Evolutionary conservation across 75 land plant genomes (phyloP).

Genomic region (Isoetes taiwanensis): DNA sequence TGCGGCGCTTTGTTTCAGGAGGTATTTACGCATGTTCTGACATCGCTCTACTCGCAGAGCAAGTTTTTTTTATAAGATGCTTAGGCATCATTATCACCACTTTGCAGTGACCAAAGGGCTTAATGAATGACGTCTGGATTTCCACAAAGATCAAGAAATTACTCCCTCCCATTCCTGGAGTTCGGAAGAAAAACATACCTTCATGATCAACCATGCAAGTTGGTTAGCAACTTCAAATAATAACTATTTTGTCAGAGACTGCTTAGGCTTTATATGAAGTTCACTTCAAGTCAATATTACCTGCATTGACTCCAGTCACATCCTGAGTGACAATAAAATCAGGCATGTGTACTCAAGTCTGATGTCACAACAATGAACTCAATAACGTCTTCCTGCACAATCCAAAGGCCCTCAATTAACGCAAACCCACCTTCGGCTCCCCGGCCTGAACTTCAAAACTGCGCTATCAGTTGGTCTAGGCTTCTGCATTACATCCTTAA

Average conservation of each 20-base stretch:
- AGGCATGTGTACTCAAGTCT: conserved; percentile 29
- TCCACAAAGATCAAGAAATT: conserved; percentile 57
- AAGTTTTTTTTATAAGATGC: conserved; percentile 17
- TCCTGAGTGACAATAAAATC: conserved; percentile 58
- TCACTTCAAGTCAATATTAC: conserved; percentile 9
- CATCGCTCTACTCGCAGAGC: no score
- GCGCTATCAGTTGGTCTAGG: background rate
- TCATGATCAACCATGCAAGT: background rate
- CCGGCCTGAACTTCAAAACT: background rate
- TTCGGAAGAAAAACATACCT: conserved; percentile 59
- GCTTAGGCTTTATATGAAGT: background rate
- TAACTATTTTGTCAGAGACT: background rate
- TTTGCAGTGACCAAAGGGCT: conserved; percentile 40
- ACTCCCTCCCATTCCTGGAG: conserved; percentile 42
- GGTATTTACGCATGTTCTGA: no score
- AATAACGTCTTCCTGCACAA: conserved; percentile 37
- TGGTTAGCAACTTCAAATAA: background rate
- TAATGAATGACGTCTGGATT: conserved; percentile 39
- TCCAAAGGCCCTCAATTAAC: background rate
- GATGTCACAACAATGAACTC: conserved; percentile 25
- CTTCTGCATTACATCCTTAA: background rate
- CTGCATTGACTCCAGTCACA: conserved; percentile 64
- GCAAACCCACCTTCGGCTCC: background rate
- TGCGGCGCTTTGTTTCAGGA: no score
- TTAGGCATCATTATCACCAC: conserved; percentile 64